These are phyloP conservation scores for Apiospora hydei DNA, from an alignment of 2,329 filamentous ascomycete species.

Conservation along the genomic window DNA sequence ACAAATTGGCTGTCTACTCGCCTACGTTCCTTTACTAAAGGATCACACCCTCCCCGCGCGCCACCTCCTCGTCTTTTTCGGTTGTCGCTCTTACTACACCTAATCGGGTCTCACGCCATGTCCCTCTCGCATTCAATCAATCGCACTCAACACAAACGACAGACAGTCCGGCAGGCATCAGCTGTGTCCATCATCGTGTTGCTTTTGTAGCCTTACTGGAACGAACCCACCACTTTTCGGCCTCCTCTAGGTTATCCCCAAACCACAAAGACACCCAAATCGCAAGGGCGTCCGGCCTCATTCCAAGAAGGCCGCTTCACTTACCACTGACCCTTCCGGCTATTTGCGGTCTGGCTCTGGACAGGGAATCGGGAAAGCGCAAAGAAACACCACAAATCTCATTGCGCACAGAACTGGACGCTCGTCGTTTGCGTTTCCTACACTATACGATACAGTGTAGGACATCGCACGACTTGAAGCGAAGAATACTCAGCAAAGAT, in stretches of 20 bases:
- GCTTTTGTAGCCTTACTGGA: not conserved
- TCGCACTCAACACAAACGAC: not conserved
- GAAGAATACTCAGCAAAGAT: not conserved
- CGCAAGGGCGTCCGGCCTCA: not conserved
- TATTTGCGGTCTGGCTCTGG: not conserved
- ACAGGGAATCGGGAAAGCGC: not conserved
- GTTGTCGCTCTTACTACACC: conserved; percentile 12
- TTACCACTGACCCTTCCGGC: not conserved
- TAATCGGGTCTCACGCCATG: conserved; percentile 7
- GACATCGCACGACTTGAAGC: not conserved
- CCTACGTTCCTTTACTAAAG: conserved; percentile 5
- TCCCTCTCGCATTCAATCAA: not conserved
- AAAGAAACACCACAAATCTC: not conserved
- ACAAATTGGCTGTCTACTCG: conserved; percentile 5
- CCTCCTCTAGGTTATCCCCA: not conserved
- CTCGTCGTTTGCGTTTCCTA: not conserved
- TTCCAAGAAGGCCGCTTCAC: not conserved
- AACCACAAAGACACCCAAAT: too few relatives aligned
- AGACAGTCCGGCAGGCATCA: not conserved
- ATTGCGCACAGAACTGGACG: not conserved
- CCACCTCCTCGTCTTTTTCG: not conserved
- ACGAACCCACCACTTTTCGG: not conserved
- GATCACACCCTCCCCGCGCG: conserved; percentile 18
- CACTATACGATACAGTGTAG: not conserved
- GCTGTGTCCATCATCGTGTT: not conserved